phyloP scores from a whole-genome alignment of 768 basidiomycete species.

The Collybiopsis luxurians region DNA sequence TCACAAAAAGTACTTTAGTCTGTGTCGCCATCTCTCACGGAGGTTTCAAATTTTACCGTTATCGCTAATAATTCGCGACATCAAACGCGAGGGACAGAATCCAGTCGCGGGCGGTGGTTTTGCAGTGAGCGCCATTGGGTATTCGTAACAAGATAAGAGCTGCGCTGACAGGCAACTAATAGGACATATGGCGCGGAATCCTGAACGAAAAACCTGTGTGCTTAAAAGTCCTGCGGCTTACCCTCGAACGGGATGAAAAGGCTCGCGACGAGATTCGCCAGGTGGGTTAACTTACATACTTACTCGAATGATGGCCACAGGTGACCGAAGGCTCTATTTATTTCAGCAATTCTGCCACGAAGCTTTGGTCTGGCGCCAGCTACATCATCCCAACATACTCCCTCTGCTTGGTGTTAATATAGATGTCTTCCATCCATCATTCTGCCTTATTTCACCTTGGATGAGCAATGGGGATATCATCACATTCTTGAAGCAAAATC shows the following conservation, averaged over 20 bases:
- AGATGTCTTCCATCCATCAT: too few relatives aligned
- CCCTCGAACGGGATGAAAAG: too few relatives aligned
- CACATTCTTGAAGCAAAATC: neutral
- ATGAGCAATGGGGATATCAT: neutral
- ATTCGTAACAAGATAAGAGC: neutral
- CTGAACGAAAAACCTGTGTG: too few relatives aligned
- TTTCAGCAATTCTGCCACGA: constrained; percentile 25
- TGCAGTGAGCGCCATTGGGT: neutral
- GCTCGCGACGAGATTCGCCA: neutral
- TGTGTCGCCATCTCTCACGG: neutral
- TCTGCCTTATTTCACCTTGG: too few relatives aligned
- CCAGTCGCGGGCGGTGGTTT: constrained; percentile 2
- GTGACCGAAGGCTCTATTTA: too few relatives aligned
- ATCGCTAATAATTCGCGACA: neutral
- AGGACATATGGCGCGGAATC: constrained; percentile 8
- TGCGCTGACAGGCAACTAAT: too few relatives aligned
- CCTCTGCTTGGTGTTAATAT: constrained; percentile 30
- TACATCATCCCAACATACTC: constrained; percentile 25
- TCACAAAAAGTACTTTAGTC: neutral
- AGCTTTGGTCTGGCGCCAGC: constrained; percentile 27
- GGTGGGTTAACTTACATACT: too few relatives aligned
- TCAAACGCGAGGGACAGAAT: neutral
- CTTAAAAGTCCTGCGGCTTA: too few relatives aligned
- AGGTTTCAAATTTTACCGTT: neutral
- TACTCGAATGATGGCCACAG: too few relatives aligned